Conservation (phyloP, 495 filamentous ascomycete species). For the Xylaria acuta region DNA sequence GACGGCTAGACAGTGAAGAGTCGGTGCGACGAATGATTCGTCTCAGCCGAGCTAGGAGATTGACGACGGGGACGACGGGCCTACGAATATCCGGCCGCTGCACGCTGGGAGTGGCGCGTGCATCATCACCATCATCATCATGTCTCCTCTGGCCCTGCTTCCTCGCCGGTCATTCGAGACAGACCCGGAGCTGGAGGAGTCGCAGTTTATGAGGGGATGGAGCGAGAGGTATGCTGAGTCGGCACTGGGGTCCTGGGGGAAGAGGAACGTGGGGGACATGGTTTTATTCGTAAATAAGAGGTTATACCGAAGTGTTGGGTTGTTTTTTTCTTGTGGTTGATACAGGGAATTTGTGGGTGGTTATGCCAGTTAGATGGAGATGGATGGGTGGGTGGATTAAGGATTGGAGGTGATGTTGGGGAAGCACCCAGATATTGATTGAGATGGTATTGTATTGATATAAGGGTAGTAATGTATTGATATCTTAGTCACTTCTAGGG, state of each 20-base stretch:
- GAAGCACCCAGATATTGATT: no score
- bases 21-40: not conserved
- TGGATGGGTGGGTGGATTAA: not conserved
- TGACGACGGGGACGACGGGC: not conserved
- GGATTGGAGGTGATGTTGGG: not conserved
- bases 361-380: not conserved
- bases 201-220: not conserved
- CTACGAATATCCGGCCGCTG: constrained; percentile 19
- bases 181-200: not conserved
- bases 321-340: not conserved
- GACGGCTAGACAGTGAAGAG: not conserved
- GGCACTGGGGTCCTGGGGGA: not conserved
- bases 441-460: not conserved
- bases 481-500: not conserved
- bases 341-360: not conserved
- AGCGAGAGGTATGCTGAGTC: not conserved
- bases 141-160: not conserved
- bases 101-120: constrained; percentile 26
- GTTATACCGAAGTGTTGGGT: no score
- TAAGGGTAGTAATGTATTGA: not conserved
- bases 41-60: not conserved
- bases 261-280: constrained; percentile 20
- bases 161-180: not conserved
- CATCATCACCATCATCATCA: constrained; percentile 8
- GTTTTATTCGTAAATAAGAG: not conserved